Base-by-base conservation (phyloP, 2,329 filamentous ascomycete species). In the Alternaria sp. region DNA sequence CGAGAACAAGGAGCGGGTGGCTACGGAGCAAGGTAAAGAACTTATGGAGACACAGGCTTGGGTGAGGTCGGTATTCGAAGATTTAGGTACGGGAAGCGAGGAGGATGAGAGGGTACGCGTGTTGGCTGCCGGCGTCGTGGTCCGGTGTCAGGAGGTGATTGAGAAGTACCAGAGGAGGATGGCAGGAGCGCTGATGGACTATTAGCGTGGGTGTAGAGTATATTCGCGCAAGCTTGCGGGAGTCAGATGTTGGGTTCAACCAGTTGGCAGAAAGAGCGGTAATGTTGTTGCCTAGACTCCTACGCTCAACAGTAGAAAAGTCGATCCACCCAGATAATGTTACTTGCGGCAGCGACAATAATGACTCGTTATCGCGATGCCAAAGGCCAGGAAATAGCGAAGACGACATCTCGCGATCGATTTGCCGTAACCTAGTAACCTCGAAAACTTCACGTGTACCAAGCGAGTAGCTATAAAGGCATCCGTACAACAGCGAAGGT, bases 41-140 rank as follows among this genome's bases (percentile, higher is more conserved):
- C 81, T 98, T 22, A 85, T 97, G 53, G 94, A 98, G 84, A 91
- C 92, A 61, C 87, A 92, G 70, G 91, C 93, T 72, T 99, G 95
- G 95, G 91, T 92, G 2, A 85, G 88, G 44, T 84, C 84, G 56
- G 86, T 97, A 2, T 96, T 97, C 78, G 87, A 90, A 54, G 70
- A 73, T 36, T 56, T 79, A 52, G 63, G 65, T 59, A 61, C 82
- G 82, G 50, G 78, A 74, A 62, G 60, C 76, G 83, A 85, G 45
- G 90, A 97, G 74, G 92, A 95, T 75, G 92, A 91, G 60, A 89
- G 90, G 63, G 87, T 94, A 32, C 90, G 93, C 81, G 92, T 89
- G 81, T 74, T 95, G 71, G 90, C 92, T 5, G 92, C 92, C 0
- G 91, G 89, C 0, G 89, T 93, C 51, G 78, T 96, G 69, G 87